Evolutionary conservation across 2,329 filamentous ascomycete species (phyloP), one percentile per base, ranked within the genome.

Genomic region (Colletotrichum sp.): DNA sequence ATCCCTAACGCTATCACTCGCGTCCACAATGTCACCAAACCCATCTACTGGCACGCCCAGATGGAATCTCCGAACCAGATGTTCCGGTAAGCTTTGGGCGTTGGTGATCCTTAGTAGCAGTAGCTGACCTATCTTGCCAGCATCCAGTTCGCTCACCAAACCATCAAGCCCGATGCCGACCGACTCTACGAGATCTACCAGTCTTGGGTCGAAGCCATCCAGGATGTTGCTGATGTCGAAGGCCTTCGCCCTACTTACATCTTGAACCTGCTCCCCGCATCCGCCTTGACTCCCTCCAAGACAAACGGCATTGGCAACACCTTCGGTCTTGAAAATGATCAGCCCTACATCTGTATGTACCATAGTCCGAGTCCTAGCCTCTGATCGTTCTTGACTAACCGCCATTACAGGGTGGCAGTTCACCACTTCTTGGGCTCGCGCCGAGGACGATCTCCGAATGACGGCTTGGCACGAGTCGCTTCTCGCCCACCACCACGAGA

Each of bases 221-320:
- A 83, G 0, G 70, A 82, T 6, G 79, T 85, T 16, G 65, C 77
- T 9, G 84, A 86, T 43, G 81, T 86, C 2, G 70, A 83, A 39
- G 84, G 84, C 8, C 79, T 86, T 4, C 80, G 80, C 22, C 84
- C 85, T 1, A 86, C 85, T 0, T 84, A 86, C 43, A 82, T 86
- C 1, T 70, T 82, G 27, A 85, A 86, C 66, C 64, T 79, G 1
- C 66, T 80, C 5, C 78, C 82, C 3, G 71, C 79, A 13, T 79
- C 79, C 27, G 80, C 83, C 2, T 73, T 77, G 2, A 78, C 79
- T 0, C 80, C 85, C 1, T 83, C 79, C 7, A 78, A 81, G 36
- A 83, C 76, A 25, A 86, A 86, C 34, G 82, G 83, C 0, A 70
- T 86, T 52, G 85, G 85, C 2, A 86, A 87, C 67, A 79, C 82